Evolutionary conservation across 768 basidiomycete species (phyloP).

Genomic region (Russula dissimulans): DNA sequence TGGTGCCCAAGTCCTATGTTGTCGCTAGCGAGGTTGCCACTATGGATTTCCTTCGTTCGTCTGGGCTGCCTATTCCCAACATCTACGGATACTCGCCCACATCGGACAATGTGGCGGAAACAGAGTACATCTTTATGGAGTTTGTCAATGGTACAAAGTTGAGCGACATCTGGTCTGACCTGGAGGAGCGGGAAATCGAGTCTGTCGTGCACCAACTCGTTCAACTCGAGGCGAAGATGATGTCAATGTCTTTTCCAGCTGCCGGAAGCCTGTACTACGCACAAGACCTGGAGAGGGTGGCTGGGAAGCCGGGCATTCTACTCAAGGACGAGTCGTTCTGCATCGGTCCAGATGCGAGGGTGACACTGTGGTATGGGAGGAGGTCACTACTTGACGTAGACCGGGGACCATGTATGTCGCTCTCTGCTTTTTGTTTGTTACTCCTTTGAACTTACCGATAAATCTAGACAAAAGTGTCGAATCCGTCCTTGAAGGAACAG

Average conservation of each 20-base stretch:
- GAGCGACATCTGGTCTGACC: background rate
- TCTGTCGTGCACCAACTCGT: slow-evolving; percentile 22
- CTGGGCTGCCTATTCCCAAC: slow-evolving; percentile 27
- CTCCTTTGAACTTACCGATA: slow-evolving; percentile 26
- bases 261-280: slow-evolving; percentile 43
- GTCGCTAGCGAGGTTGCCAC: slow-evolving; percentile 29
- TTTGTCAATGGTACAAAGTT: background rate
- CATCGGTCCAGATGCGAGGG: slow-evolving; percentile 31
- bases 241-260: slow-evolving; percentile 40
- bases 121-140: background rate
- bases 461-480: slow-evolving; percentile 37
- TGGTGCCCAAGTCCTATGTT: slow-evolving; percentile 24
- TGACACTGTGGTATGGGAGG: slow-evolving; percentile 42
- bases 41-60: slow-evolving; percentile 23
- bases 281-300: slow-evolving; percentile 37
- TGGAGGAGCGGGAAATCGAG: background rate
- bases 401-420: slow-evolving; percentile 43
- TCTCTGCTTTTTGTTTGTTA: slow-evolving; percentile 26
- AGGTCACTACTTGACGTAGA: slow-evolving; percentile 40
- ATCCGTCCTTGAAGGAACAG: slow-evolving; percentile 34
- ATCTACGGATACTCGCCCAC: background rate
- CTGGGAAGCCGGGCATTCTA: slow-evolving; percentile 28
- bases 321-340: slow-evolving; percentile 21
- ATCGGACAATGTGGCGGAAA: background rate
- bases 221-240: slow-evolving; percentile 37